These are phyloP conservation scores for Aspergillus sparsus DNA, from an alignment of 495 filamentous ascomycete species.

Conservation along the genomic window DNA sequence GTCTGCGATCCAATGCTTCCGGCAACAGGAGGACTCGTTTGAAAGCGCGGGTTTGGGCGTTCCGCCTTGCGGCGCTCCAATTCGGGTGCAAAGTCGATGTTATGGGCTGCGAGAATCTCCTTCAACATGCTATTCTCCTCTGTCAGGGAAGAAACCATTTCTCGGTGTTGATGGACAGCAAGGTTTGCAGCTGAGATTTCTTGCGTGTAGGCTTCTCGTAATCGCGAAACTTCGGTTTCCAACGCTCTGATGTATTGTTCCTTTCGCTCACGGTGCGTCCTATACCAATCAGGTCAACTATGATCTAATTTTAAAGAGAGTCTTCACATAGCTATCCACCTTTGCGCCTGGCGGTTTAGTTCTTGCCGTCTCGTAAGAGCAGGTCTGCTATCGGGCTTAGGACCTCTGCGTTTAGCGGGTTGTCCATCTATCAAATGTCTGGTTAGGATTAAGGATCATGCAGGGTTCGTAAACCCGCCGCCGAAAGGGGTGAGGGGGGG, in stretches of 20 bases:
- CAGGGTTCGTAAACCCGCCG: constrained; percentile 4
- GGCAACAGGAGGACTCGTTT: constrained; percentile 36
- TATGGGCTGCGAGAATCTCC: constrained; percentile 70
- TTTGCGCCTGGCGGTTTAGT: constrained; percentile 91
- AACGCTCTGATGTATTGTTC: constrained; percentile 93
- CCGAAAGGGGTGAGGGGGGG: too few relatives aligned
- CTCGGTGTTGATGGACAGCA: constrained; percentile 44
- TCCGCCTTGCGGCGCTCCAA: constrained; percentile 42
- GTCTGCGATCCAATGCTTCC: constrained; percentile 42
- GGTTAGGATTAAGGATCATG: background rate
- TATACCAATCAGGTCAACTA: constrained; percentile 28
- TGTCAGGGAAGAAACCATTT: constrained; percentile 40
- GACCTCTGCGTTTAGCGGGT: constrained; percentile 83
- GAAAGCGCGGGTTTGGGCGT: constrained; percentile 30
- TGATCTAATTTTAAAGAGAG: background rate
- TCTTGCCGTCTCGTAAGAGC: constrained; percentile 92
- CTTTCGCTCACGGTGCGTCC: constrained; percentile 95
- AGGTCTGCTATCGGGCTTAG: constrained; percentile 95
- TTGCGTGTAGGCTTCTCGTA: constrained; percentile 51
- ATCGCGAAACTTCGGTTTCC: constrained; percentile 81
- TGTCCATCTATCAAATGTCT: constrained; percentile 64
- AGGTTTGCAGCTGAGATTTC: constrained; percentile 43
- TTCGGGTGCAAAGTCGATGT: constrained; percentile 58
- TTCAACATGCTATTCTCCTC: constrained; percentile 76
- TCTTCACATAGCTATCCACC: constrained; percentile 52